Conservation (phyloP, 2,329 filamentous ascomycete species). For the Parastagonospora avenae region DNA sequence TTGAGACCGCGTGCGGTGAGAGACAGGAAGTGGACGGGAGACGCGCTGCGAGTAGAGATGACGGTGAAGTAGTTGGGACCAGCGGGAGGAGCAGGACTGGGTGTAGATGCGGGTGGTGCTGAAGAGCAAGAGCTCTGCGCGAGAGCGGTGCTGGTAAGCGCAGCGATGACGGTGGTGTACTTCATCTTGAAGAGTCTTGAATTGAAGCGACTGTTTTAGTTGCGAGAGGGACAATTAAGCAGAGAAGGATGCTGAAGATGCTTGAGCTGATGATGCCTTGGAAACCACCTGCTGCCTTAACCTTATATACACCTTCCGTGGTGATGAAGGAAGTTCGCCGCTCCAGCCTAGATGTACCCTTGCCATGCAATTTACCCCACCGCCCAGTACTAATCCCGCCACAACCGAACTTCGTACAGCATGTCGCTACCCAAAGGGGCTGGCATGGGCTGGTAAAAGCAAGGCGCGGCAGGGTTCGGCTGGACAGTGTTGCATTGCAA, state of each 20-base stretch:
- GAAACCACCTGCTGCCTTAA: neutral
- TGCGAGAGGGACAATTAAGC: neutral
- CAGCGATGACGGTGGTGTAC: slow-evolving; percentile 34
- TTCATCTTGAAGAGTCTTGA: slow-evolving; percentile 37
- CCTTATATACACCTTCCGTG: neutral
- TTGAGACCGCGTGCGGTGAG: slow-evolving; percentile 55
- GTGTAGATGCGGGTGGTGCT: slow-evolving; percentile 3
- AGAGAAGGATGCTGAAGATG: neutral
- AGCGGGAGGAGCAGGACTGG: slow-evolving; percentile 1
- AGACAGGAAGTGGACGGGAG: slow-evolving; percentile 55
- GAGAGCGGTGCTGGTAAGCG: slow-evolving; percentile 32
- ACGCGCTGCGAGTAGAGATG: slow-evolving; percentile 52
- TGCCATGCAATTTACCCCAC: slow-evolving; percentile 2
- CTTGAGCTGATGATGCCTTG: neutral
- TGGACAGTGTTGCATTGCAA: slow-evolving; percentile 13
- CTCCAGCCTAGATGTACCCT: neutral
- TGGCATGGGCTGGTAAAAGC: neutral
- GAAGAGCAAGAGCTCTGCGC: slow-evolving; percentile 16
- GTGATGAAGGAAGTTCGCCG: no score
- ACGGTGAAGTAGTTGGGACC: slow-evolving; percentile 48
- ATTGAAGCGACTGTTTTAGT: slow-evolving; percentile 18
- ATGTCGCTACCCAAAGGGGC: slow-evolving; percentile 1
- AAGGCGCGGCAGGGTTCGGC: neutral
- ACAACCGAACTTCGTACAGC: slow-evolving; percentile 1
- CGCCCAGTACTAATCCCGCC: neutral